phyloP scores from a whole-genome alignment of 768 basidiomycete genomes.

The Suillus subluteus region DNA sequence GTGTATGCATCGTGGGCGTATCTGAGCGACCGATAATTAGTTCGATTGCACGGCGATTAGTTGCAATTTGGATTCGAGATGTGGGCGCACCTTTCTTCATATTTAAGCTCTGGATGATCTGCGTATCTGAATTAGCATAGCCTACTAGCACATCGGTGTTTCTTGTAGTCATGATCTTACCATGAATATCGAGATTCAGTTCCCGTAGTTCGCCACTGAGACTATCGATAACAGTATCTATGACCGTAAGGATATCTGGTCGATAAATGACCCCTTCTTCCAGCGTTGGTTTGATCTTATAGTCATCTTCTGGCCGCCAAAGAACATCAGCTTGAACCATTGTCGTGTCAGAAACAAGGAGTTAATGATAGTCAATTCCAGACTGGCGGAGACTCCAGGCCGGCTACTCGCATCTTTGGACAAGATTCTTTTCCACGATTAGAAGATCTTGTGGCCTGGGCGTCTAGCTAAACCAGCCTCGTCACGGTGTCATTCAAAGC shows the following conservation, averaged over 20 bases:
- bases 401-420: neutral
- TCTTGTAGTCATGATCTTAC: slow-evolving; percentile 32
- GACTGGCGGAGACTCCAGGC: neutral
- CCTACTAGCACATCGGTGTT: neutral
- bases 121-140: slow-evolving; percentile 6
- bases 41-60: neutral
- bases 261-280: slow-evolving; percentile 39
- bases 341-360: neutral
- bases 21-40: slow-evolving; percentile 35
- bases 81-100: slow-evolving; percentile 56
- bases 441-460: neutral
- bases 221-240: slow-evolving; percentile 51
- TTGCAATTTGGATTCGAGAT: neutral
- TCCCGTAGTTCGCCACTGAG: slow-evolving; percentile 54
- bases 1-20: slow-evolving; percentile 75
- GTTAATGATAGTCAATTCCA: neutral
- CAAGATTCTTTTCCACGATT: neutral
- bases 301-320: slow-evolving; percentile 41
- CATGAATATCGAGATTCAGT: slow-evolving; percentile 73
- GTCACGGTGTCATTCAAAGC: too few species aligned
- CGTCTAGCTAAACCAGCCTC: neutral
- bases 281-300: slow-evolving; percentile 20
- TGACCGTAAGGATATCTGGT: slow-evolving; percentile 56
- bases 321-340: slow-evolving; percentile 22
- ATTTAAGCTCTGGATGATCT: slow-evolving; percentile 71